phyloP scores from a whole-genome alignment of 345 rosid species.

The Rhodomyrtus tomentosa region DNA sequence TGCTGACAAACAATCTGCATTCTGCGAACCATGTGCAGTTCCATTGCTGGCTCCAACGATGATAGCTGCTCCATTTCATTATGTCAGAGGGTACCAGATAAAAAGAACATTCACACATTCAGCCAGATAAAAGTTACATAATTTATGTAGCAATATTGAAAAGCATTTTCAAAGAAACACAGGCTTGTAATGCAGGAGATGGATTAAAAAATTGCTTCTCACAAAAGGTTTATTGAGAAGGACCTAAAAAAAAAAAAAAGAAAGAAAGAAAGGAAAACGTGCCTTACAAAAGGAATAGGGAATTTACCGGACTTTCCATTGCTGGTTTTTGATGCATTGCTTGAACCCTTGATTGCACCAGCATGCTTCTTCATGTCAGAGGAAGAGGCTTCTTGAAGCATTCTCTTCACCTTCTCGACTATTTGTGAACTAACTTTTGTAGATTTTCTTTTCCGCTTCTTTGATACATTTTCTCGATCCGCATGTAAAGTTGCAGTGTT shows the following conservation, averaged over 20 bases:
- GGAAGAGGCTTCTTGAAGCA: constrained; percentile 2
- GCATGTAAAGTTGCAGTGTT: constrained; percentile 5
- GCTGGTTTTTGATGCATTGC: constrained; percentile 6
- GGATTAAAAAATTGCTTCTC: neutral
- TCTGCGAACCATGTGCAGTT: constrained; percentile 3
- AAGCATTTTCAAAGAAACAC: neutral
- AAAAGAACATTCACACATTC: neutral
- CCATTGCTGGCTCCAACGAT: constrained; percentile 2
- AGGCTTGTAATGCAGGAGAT: neutral
- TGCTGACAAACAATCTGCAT: constrained; percentile 18
- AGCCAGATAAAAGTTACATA: neutral
- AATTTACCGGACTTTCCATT: constrained; percentile 12
- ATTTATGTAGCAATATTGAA: neutral
- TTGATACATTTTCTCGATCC: constrained; percentile 10
- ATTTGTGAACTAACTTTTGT: constrained; percentile 18
- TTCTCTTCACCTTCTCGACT: constrained; percentile 19
- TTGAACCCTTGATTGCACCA: constrained; percentile 3
- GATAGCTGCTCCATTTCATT: constrained; percentile 2
- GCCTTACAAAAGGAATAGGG: neutral
- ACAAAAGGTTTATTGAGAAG: neutral
- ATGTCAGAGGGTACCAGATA: neutral
- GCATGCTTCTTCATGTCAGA: constrained; percentile 9
- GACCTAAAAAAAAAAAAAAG: too few species aligned
- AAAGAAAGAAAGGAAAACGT: neutral
- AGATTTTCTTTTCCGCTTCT: constrained; percentile 21